Evolutionary conservation across 1,284 basidiomycete species (phyloP).

Genomic region (Ustilago cynodontis): DNA sequence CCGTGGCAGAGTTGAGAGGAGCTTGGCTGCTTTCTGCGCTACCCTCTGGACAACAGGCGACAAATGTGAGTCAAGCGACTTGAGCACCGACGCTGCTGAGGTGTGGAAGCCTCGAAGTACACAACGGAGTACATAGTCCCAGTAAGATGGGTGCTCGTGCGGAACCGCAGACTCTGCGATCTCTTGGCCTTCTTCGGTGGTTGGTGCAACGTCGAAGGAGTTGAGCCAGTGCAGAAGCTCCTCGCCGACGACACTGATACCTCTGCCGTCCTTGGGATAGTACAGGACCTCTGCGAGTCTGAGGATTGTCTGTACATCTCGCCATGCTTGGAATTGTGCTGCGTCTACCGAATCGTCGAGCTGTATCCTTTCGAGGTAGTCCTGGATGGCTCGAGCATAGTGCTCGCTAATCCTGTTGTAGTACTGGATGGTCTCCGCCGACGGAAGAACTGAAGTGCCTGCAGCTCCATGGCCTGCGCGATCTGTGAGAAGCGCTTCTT

Average conservation of each 20-base stretch:
- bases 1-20: slow-evolving; percentile 72
- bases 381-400: slow-evolving; percentile 59
- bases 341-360: slow-evolving; percentile 45
- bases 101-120: slow-evolving; percentile 65
- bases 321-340: slow-evolving; percentile 65
- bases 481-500: slow-evolving; percentile 35
- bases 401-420: slow-evolving; percentile 60
- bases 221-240: slow-evolving; percentile 98
- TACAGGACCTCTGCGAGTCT: slow-evolving; percentile 89
- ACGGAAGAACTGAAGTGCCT: slow-evolving; percentile 36
- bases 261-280: slow-evolving; percentile 82
- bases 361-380: slow-evolving; percentile 49
- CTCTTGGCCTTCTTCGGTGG: slow-evolving; percentile 65
- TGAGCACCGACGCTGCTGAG: slow-evolving; percentile 62
- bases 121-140: slow-evolving; percentile 67
- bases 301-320: slow-evolving; percentile 73
- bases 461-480: slow-evolving; percentile 14
- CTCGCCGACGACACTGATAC: slow-evolving; percentile 88
- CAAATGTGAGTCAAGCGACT: slow-evolving; percentile 51
- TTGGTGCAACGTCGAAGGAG: slow-evolving; percentile 66
- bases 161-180: slow-evolving; percentile 62
- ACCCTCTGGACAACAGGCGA: slow-evolving; percentile 54
- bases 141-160: slow-evolving; percentile 64
- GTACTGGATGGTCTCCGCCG: slow-evolving; percentile 64
- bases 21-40: slow-evolving; percentile 51